Evolutionary conservation across 2,329 filamentous ascomycete genomes (phyloP).

Genomic region (Albifimbria verrucaria): DNA sequence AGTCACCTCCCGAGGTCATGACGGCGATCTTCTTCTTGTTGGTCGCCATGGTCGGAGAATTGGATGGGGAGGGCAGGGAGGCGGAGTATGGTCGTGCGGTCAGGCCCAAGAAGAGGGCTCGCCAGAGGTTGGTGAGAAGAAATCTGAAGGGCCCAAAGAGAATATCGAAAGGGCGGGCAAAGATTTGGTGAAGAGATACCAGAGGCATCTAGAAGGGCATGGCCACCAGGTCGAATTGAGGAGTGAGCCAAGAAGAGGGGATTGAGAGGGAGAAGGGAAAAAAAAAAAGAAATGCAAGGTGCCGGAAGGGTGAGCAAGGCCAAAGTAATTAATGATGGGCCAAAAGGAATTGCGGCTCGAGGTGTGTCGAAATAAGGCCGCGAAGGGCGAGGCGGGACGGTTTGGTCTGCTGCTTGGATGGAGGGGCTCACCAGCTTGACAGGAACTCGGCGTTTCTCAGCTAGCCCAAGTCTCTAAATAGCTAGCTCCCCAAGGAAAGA

Average conservation of each 20-base stretch:
- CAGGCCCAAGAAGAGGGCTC: conserved; percentile 14
- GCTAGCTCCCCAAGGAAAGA: not conserved
- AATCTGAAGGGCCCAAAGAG: conserved; percentile 22
- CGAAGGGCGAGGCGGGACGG: not conserved
- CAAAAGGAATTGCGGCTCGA: too few relatives aligned
- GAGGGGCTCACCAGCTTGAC: not conserved
- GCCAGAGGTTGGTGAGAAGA: conserved; percentile 23
- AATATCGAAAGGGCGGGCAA: conserved; percentile 26
- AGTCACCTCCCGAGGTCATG: conserved; percentile 93
- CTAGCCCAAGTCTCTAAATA: not conserved
- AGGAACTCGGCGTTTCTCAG: not conserved
- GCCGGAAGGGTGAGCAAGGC: not conserved
- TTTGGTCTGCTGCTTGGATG: not conserved
- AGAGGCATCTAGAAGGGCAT: conserved; percentile 18
- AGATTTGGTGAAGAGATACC: conserved; percentile 20
- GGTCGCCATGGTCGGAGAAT: conserved; percentile 12
- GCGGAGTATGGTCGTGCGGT: conserved; percentile 10
- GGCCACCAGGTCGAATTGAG: conserved; percentile 6
- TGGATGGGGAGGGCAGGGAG: conserved; percentile 8
- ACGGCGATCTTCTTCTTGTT: conserved; percentile 72
- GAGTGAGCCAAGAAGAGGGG: conserved; percentile 5
- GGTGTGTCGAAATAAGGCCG: not conserved
- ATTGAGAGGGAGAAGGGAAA: too few relatives aligned
- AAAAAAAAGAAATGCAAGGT: not conserved
- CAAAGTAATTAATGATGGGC: too few relatives aligned